Evolutionary conservation across 805 yeast genomes (phyloP).

Genomic region (Candida fluviatilis): DNA sequence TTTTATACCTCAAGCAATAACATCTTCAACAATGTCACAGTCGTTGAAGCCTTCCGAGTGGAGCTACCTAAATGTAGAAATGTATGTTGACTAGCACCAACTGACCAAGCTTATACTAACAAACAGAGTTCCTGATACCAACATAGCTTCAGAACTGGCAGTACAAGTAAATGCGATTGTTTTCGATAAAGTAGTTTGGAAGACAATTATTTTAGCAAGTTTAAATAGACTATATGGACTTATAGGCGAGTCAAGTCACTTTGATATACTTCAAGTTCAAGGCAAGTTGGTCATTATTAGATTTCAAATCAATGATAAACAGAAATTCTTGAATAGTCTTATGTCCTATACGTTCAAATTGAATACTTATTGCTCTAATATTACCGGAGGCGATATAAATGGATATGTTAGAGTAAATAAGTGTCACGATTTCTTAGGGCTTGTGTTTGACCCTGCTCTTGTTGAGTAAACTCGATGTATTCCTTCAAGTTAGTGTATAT

Average conservation of each 20-base stretch:
- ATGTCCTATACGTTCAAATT: constrained; percentile 27
- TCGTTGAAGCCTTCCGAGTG: constrained; percentile 12
- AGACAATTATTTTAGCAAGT: constrained; percentile 18
- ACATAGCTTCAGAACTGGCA: constrained; percentile 2
- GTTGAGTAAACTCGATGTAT: no score
- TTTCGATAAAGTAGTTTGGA: constrained; percentile 32
- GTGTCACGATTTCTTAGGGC: constrained; percentile 18
- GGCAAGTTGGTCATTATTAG: constrained; percentile 18
- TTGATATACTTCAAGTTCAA: constrained; percentile 20
- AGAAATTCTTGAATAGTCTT: constrained; percentile 27
- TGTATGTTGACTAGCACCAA: constrained; percentile 16
- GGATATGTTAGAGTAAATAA: constrained; percentile 15
- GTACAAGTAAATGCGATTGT: constrained; percentile 12
- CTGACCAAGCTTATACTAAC: no score
- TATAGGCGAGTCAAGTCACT: constrained; percentile 29
- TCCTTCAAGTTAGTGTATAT: no score
- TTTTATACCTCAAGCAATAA: no score
- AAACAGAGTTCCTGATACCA: constrained; percentile 6
- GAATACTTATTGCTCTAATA: constrained; percentile 18
- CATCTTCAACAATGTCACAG: neutral
- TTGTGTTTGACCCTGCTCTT: constrained; percentile 10
- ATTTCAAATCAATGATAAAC: constrained; percentile 25
- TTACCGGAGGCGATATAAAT: constrained; percentile 11
- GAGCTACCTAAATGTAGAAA: constrained; percentile 19
- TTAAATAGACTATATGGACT: constrained; percentile 29